phyloP scores from a whole-genome alignment of 208 protist genomes.

The Porcisia deanei region DNA sequence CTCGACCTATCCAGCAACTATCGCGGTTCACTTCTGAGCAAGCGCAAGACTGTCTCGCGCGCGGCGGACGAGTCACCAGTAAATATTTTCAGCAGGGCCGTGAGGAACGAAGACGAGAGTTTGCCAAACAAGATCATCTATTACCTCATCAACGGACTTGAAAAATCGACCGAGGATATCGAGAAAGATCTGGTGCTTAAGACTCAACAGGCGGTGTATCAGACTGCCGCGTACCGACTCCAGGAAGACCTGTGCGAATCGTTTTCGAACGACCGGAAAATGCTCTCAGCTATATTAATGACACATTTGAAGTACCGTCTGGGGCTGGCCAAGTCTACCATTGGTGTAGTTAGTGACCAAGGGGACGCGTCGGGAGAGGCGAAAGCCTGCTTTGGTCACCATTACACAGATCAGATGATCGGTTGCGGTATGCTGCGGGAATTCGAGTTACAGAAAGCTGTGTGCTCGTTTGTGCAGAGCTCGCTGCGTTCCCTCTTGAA shows the following conservation, averaged over 20 bases:
- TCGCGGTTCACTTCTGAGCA: constrained; percentile 21
- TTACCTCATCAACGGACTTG: constrained; percentile 63
- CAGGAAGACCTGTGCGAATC: constrained; percentile 65
- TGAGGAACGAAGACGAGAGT: constrained; percentile 43
- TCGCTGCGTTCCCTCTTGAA: constrained; percentile 53
- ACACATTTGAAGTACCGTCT: constrained; percentile 43
- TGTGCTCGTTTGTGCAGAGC: constrained; percentile 77
- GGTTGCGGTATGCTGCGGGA: constrained; percentile 84
- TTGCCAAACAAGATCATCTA: constrained; percentile 61
- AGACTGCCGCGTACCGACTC: constrained; percentile 62
- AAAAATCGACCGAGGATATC: constrained; percentile 42
- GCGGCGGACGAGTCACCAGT: constrained; percentile 23
- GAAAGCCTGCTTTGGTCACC: constrained; percentile 35
- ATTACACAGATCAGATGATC: constrained; percentile 70
- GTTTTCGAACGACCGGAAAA: constrained; percentile 43
- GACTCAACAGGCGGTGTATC: constrained; percentile 44
- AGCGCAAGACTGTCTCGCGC: constrained; percentile 18
- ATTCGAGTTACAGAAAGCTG: constrained; percentile 71
- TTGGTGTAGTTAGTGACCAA: background rate
- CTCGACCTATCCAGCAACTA: constrained; percentile 38
- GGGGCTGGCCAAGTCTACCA: constrained; percentile 17
- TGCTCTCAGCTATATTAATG: constrained; percentile 47
- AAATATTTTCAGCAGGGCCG: constrained; percentile 40
- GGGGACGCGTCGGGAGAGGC: constrained; percentile 14
- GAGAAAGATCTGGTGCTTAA: constrained; percentile 40